These are phyloP conservation scores for Dactylellina parvicollis DNA, from an alignment of 2,329 filamentous ascomycete species.

Conservation along the genomic window DNA sequence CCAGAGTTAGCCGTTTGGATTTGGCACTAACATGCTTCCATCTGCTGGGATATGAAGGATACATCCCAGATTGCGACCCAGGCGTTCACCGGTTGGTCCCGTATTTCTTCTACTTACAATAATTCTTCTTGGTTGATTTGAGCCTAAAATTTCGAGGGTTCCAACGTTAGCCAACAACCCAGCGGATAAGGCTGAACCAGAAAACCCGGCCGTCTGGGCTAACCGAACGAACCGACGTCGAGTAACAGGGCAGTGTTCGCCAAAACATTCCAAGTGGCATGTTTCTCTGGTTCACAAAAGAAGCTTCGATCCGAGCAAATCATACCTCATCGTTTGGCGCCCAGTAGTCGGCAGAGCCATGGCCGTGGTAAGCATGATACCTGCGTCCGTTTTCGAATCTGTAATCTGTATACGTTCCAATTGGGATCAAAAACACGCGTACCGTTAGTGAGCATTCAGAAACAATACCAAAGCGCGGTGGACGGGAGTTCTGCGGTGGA, in stretches of 20 bases:
- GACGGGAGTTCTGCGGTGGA: no score
- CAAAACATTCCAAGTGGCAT: slow-evolving; percentile 49
- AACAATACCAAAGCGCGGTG: neutral
- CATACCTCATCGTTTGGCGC: slow-evolving; percentile 53
- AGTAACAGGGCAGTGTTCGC: neutral
- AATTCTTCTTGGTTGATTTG: slow-evolving; percentile 34
- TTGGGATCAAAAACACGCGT: neutral
- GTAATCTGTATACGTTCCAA: slow-evolving; percentile 33
- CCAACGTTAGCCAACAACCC: slow-evolving; percentile 31
- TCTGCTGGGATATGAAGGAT: no score
- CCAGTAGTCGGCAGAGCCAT: slow-evolving; percentile 33
- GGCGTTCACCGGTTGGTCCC: neutral
- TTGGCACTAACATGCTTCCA: no score
- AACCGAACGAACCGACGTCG: slow-evolving; percentile 30
- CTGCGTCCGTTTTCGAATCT: slow-evolving; percentile 51
- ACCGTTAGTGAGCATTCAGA: neutral
- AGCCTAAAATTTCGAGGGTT: slow-evolving; percentile 11
- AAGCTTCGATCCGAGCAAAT: slow-evolving; percentile 14
- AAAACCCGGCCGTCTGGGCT: slow-evolving; percentile 27
- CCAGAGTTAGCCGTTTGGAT: neutral
- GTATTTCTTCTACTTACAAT: slow-evolving; percentile 18
- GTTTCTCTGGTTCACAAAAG: slow-evolving; percentile 7
- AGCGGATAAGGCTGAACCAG: neutral
- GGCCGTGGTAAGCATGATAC: slow-evolving; percentile 49
- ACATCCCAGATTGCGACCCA: no score